These are phyloP conservation scores for Thielaviopsis ethacetica DNA, from an alignment of 2,329 filamentous ascomycete species.

Conservation along the genomic window DNA sequence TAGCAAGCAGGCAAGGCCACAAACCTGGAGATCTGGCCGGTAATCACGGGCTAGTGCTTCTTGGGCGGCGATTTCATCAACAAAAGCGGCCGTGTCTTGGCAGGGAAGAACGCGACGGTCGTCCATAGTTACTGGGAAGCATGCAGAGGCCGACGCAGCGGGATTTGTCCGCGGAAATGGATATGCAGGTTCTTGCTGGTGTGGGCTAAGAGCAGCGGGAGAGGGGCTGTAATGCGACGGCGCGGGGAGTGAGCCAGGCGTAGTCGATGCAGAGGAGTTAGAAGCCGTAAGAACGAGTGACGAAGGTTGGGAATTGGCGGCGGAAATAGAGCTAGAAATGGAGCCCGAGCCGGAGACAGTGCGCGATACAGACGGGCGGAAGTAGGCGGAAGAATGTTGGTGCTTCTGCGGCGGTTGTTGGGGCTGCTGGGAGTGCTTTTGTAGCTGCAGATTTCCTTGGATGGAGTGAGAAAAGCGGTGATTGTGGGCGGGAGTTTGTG, in stretches of 20 bases:
- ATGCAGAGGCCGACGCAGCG: constrained; percentile 5
- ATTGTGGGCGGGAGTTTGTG: not conserved
- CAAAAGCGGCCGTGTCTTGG: constrained; percentile 5
- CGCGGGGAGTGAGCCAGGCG: not conserved
- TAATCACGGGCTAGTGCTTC: constrained; percentile 44
- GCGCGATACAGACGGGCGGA: not conserved
- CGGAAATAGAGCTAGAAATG: constrained; percentile 1
- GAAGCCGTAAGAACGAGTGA: constrained; percentile 3
- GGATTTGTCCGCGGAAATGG: constrained; percentile 1
- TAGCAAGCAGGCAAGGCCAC: constrained; percentile 14
- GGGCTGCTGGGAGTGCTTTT: not conserved
- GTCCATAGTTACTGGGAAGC: constrained; percentile 21
- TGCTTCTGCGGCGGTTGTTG: not conserved
- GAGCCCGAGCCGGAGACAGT: not conserved
- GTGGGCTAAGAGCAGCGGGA: not conserved
- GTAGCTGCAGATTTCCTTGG: not conserved
- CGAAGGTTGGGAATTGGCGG: constrained; percentile 2
- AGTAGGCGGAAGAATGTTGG: not conserved
- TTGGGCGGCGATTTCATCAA: constrained; percentile 37
- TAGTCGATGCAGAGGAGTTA: not conserved
- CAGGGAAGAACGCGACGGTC: constrained; percentile 13
- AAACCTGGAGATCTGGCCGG: constrained; percentile 39
- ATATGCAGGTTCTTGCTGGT: not conserved
- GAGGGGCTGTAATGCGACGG: constrained; percentile 5
- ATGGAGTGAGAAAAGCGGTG: not conserved